These are phyloP conservation scores for Adiantum capillusveneris DNA, from an alignment of 75 land plant species.

Conservation along the genomic window DNA sequence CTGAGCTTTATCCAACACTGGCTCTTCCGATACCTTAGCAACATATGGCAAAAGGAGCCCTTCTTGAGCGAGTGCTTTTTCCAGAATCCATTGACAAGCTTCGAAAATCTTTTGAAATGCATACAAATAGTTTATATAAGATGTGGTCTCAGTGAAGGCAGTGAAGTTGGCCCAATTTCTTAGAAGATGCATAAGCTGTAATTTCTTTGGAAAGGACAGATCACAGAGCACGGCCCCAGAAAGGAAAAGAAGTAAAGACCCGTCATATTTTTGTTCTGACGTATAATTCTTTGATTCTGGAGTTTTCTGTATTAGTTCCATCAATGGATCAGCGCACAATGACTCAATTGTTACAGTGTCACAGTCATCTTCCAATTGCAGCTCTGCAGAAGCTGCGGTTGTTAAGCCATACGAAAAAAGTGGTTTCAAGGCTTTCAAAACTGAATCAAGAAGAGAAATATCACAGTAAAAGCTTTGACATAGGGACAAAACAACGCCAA, in stretches of 20 bases:
- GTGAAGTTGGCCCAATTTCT: constrained; percentile 57
- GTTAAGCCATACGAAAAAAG: constrained; percentile 55
- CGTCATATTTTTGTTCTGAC: constrained; percentile 7
- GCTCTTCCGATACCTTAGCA: constrained; percentile 1
- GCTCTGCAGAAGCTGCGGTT: constrained; percentile 35
- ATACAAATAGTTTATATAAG: constrained; percentile 49
- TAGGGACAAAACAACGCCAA: constrained; percentile 50
- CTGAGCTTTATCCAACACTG: too few relatives aligned
- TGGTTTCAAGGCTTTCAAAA: constrained; percentile 61
- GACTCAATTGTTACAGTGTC: constrained; percentile 47
- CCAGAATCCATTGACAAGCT: constrained; percentile 26
- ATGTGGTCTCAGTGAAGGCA: constrained; percentile 25
- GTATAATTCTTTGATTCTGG: constrained; percentile 20
- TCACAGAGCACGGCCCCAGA: constrained; percentile 53
- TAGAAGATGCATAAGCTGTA: constrained; percentile 39
- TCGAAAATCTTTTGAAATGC: constrained; percentile 63
- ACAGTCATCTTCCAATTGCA: constrained; percentile 19
- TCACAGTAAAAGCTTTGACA: constrained; percentile 67
- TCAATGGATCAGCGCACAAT: constrained; percentile 60
- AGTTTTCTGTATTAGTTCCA: constrained; percentile 29
- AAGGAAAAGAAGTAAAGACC: constrained; percentile 54
- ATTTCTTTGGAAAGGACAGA: constrained; percentile 43
- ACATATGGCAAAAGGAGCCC: constrained; percentile 18
- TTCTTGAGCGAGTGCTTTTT: constrained; percentile 19
- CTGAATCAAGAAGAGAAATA: constrained; percentile 62